phyloP scores from a whole-genome alignment of 306 rosid genomes.

The Boehmeria nivea region DNA sequence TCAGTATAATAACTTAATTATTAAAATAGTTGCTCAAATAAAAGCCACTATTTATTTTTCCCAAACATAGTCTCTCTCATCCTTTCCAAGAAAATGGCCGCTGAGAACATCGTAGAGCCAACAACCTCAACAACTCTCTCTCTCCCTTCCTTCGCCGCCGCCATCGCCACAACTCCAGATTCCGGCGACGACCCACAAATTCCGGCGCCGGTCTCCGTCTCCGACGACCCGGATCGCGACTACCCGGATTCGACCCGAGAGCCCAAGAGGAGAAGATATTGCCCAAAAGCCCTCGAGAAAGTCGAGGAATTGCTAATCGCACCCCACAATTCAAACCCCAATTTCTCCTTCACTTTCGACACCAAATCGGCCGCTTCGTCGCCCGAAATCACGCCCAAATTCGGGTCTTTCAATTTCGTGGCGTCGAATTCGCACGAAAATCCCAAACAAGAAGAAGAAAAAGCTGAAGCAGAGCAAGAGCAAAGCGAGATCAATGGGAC shows the following conservation, averaged over 20 bases:
- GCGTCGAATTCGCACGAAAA: not conserved
- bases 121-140: constrained; percentile 2
- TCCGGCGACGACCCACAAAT: constrained; percentile 1
- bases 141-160: not conserved
- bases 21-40: not conserved
- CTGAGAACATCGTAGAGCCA: not conserved
- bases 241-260: constrained; percentile 22
- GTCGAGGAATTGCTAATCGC: constrained; percentile 20
- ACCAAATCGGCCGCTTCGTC: constrained; percentile 25
- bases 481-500: not conserved
- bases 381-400: constrained; percentile 42
- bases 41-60: not conserved
- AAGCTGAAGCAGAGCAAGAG: not conserved
- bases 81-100: constrained; percentile 3
- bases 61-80: not conserved
- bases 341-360: constrained; percentile 39
- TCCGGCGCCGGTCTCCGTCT: not conserved
- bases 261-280: constrained; percentile 33
- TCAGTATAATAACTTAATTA: not conserved
- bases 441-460: not conserved
- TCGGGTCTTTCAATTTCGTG: constrained; percentile 39
- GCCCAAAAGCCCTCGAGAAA: constrained; percentile 33
- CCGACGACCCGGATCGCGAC: not conserved
- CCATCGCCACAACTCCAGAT: not conserved
- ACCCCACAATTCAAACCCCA: constrained; percentile 12